A percentile compares a stretch with the other conserved stretches of the same genome.
Conservation (phyloP, 2,329 filamentous ascomycete genomes). For the Periconia digitata region DNA sequence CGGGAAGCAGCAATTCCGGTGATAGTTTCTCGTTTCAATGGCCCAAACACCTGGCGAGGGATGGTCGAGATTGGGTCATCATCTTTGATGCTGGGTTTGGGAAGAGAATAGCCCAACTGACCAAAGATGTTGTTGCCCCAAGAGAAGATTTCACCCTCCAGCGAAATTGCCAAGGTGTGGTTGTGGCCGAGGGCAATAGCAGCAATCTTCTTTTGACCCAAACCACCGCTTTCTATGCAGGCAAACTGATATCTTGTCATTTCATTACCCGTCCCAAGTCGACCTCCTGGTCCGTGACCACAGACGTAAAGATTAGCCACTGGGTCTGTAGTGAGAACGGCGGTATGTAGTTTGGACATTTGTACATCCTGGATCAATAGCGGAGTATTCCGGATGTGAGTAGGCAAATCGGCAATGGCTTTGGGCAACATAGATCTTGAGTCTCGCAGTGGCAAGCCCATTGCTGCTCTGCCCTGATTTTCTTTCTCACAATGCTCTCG, state of each 20-base stretch:
- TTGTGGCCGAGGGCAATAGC: conserved; percentile 88
- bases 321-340: conserved; percentile 82
- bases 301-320: conserved; percentile 91
- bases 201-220: conserved; percentile 72
- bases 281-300: conserved; percentile 86
- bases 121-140: conserved; percentile 89
- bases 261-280: conserved; percentile 87
- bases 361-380: conserved; percentile 78
- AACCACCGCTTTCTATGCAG: conserved; percentile 73
- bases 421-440: conserved; percentile 28
- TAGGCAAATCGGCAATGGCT: conserved; percentile 64
- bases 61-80: conserved; percentile 80
- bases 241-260: conserved; percentile 84
- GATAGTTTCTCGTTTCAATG: conserved; percentile 82
- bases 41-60: conserved; percentile 87
- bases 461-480: conserved; percentile 39
- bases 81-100: conserved; percentile 66
- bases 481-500: conserved; percentile 62
- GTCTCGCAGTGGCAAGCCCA: conserved; percentile 34
- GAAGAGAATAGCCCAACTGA: conserved; percentile 83
- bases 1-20: conserved; percentile 84
- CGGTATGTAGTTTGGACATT: conserved; percentile 90
- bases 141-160: conserved; percentile 87
- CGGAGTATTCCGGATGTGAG: conserved; percentile 69
- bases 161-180: conserved; percentile 82